Evolutionary conservation across 2,329 filamentous ascomycete genomes (phyloP).

Genomic region (Huntiella bhutanensis): DNA sequence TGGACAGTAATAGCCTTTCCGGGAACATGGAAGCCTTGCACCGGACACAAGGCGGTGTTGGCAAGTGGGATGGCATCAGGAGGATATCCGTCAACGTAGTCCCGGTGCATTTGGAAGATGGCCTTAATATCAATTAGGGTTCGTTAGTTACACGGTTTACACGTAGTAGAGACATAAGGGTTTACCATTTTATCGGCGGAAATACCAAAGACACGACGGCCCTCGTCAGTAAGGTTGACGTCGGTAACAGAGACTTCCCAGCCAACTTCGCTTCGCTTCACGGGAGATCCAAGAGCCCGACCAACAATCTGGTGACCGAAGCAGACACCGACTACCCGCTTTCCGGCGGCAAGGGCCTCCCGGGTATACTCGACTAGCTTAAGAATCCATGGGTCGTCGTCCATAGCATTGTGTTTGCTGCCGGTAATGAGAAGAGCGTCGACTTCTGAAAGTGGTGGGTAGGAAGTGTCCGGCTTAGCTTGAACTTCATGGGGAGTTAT

Average conservation of each 20-base stretch:
- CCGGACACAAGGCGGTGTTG: conserved; percentile 43
- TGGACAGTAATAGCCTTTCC: conserved; percentile 56
- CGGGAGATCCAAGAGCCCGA: conserved; percentile 47
- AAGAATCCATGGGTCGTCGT: conserved; percentile 56
- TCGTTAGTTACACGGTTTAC: conserved; percentile 37
- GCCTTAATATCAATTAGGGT: conserved; percentile 24
- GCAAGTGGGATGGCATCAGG: conserved; percentile 42
- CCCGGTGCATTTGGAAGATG: conserved; percentile 74
- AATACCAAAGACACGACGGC: conserved; percentile 44
- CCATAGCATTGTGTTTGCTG: conserved; percentile 54
- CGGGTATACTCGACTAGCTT: conserved; percentile 51
- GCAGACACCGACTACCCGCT: conserved; percentile 63
- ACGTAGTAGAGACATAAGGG: conserved; percentile 33
- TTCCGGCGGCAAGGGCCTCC: conserved; percentile 36
- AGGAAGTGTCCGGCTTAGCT: conserved; percentile 30
- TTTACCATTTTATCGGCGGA: conserved; percentile 38
- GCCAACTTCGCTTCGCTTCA: conserved; percentile 46
- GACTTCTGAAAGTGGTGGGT: conserved; percentile 53
- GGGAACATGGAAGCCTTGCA: conserved; percentile 64
- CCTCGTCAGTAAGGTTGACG: conserved; percentile 47
- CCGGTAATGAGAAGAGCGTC: conserved; percentile 76
- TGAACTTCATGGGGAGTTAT: conserved; percentile 57
- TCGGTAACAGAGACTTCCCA: conserved; percentile 70
- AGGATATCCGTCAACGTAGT: conserved; percentile 50
- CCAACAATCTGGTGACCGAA: conserved; percentile 78